Base-by-base conservation (phyloP, 768 basidiomycete species). In the Myochromella boudieri region DNA sequence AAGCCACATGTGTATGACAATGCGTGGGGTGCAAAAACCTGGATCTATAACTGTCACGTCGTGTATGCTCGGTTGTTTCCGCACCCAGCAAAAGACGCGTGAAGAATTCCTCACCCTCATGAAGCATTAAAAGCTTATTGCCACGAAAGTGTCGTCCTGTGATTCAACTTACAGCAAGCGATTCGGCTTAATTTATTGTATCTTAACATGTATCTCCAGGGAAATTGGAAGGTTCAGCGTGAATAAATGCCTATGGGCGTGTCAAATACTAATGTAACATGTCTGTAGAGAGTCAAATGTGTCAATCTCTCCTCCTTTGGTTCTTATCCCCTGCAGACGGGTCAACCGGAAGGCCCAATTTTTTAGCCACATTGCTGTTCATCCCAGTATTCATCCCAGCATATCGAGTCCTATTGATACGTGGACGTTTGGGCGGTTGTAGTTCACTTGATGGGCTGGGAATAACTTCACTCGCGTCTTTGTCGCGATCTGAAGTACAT, bases 11-110 rank as follows among this genome's bases (percentile, higher is more conserved):
- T 98, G 95, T 63, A 99, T 99, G 97, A 94, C 95, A 3, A 98
- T 98, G 95, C 87, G 97, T 52, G 97, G 97, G 44, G 97, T 99
- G 7, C 97, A 99, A 70, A 99, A 99, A 69, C 95, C 95, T 2
- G 97, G 97, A 20, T 79, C 95, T 6, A 82, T 89, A 18, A 99
- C 97, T 0, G 87, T 94, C 36, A 99, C 97, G 5, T 94, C 91
- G 4, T 95, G 94, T 57, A 99, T 99, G 97, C 75, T 97, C 42
- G 97, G 97, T 12, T 97, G 93, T 64, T 99, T 99, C 81, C 82
- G 97, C 49, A 87, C 90, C n/a, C 90, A 95, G 57, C 95, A 98
- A 68, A 98, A 99, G 74, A 99, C 95, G 26, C 81, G 97, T 24
- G 95, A 97, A 69, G 97, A 98, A 66, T 95, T 95, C 72, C 81